A percentile compares a stretch with the other conserved stretches of the same genome.
phyloP scores from a whole-genome alignment of 176 grass and related monocot genomes.

The Musa beccarii region DNA sequence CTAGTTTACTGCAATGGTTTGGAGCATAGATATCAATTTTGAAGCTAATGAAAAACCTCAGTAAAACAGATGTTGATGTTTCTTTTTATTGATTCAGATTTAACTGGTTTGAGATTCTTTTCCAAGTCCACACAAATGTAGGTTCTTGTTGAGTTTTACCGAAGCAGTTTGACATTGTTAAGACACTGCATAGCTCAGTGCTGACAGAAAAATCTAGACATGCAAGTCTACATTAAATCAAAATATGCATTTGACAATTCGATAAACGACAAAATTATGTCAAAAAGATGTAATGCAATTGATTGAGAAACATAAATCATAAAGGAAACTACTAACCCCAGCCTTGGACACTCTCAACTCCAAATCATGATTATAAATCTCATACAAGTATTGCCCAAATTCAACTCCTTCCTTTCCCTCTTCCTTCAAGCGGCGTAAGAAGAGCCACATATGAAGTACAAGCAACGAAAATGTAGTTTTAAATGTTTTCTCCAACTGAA shows the following conservation, averaged over 20 bases:
- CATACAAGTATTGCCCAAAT: conserved; percentile 93
- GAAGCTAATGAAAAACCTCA: too few species aligned
- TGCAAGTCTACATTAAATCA: background rate
- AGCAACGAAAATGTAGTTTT: conserved; percentile 97
- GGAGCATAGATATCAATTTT: too few species aligned
- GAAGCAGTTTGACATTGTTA: background rate
- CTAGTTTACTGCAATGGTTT: background rate
- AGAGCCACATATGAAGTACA: conserved; percentile 95
- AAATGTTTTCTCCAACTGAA: conserved; percentile 98
- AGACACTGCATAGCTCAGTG: background rate
- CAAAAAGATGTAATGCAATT: conserved; percentile 1
- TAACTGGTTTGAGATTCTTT: background rate
- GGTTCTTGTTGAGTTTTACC: background rate
- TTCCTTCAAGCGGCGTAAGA: conserved; percentile 80
- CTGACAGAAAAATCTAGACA: background rate
- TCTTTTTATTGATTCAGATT: background rate
- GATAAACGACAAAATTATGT: background rate
- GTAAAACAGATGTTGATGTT: background rate
- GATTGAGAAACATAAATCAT: background rate
- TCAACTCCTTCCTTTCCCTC: conserved; percentile 86
- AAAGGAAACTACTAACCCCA: conserved; percentile 42
- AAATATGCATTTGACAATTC: background rate
- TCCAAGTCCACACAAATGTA: background rate
- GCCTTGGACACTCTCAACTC: conserved; percentile 96
- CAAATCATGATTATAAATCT: conserved; percentile 94